Base-by-base conservation (phyloP, 768 basidiomycete genomes). In the Dictyophora rubrovolvata region DNA sequence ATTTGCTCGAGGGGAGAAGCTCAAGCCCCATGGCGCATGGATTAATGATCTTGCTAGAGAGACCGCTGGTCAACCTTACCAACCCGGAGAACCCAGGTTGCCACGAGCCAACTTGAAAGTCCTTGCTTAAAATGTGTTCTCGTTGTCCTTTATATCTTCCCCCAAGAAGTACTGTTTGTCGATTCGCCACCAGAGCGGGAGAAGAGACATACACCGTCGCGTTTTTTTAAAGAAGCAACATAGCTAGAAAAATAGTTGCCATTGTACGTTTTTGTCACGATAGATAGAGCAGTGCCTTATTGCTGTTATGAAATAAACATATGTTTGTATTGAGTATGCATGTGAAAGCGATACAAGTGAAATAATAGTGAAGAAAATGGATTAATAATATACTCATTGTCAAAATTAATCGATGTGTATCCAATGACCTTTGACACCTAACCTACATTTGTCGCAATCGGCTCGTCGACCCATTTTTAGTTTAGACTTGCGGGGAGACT, bases 11-110 rank as follows among this genome's bases (percentile, higher is more conserved):
- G 87, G 87, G 10, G 75, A 82, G 70, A 88, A 87, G 75, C 75
- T 92, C 64, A 76, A 84, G 74, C 89, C 89, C 21, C 80, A 85
- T 12, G 89, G 89, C 42, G 84, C 85, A 52, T 92, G 89, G 89
- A 70, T 92, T 71, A 91, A 91, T 65, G 89, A 92, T 68, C 69
- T 91, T 72, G 70, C 88, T 63, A 79, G 89, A 33, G 77, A 80
- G 65, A 89, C 90, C 71, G 88, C 85, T 34, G 81, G 82, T 28
- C 85, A 90, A 69, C 75, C 73, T 12, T 91, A 91, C 69, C 69
- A 70, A 52, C 71, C 74, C 20, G 83, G 76, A 12, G 89, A 92
- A 69, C 86, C 89, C 20, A 81, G 76, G 68, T 71, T 92, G 61
- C 89, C 89, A 48, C 80, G 89, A 64, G 73, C 69, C 53, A 73